Base-by-base conservation (phyloP, 192 early-diverging fungal species). In the Coemansia sp. region DNA sequence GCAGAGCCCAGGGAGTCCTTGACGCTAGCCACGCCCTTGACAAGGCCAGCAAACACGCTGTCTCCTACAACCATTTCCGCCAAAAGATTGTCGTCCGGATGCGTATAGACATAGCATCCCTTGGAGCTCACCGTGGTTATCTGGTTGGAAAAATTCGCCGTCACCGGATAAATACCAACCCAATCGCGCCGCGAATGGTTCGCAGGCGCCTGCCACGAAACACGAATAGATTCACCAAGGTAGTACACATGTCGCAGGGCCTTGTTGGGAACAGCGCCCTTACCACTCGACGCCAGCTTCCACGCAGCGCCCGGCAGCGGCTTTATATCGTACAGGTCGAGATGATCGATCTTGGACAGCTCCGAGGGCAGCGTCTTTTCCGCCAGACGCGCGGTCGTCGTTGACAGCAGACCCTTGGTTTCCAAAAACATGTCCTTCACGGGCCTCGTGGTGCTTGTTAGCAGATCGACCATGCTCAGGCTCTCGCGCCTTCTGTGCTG, bases 131-230 rank as follows among this genome's bases (percentile, higher is more conserved):
- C 83, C 3, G 84, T 93, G 3, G 95, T 95, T 27, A 98, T 81
- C 35, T 83, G 83, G 22, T 71, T 73, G 29, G 85, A 88, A 48
- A 84, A 86, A 74, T 98, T 96, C 23, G 85, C 82, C 0, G 84
- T 85, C 0, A 91, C 85, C 14, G 84, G 85, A 69, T 96, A 98
- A 6, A 97, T 77, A 28, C 95, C 95, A 68, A 98, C 89, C 95
- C 95, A 98, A 75, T 98, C 95, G 51, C 82, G 69, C 19, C 81
- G 68, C 32, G 86, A 82, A 66, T 94, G 90, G 62, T 75, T 87
- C 56, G 70, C 64, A n/a, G 84, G 90, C n/a, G 84, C 90, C 35
- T 84, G 85, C 86, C 95, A 98, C 8, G 72, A 60, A 2, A 94
- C 76, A 1, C 60, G 70, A 36, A 98, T 91, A 25, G 88, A 83